These are phyloP conservation scores for Cytospora schulzeri DNA, from an alignment of 2,329 filamentous ascomycete species.

Conservation along the genomic window DNA sequence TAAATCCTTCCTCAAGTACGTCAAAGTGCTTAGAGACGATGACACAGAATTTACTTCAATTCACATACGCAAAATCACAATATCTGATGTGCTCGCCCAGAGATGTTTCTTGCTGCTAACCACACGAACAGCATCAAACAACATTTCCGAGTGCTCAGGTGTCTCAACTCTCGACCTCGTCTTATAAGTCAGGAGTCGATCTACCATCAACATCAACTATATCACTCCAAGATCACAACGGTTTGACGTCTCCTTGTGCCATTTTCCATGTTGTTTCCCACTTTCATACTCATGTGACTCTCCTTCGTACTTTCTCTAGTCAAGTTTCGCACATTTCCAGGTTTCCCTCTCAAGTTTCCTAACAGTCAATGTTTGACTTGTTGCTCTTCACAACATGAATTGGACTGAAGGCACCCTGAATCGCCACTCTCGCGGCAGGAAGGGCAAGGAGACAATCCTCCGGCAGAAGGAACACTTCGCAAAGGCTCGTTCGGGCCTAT, in stretches of 20 bases:
- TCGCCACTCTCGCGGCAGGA: slow-evolving; percentile 42
- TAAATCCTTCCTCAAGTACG: background rate
- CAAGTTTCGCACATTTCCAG: background rate
- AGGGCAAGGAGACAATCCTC: slow-evolving; percentile 39
- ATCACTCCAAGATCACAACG: background rate
- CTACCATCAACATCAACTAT: background rate
- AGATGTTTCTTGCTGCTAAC: too few relatives aligned
- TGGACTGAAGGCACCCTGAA: slow-evolving; percentile 52
- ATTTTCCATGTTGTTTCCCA: background rate
- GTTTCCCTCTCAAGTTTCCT: background rate
- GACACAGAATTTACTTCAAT: background rate
- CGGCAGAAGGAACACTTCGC: slow-evolving; percentile 53
- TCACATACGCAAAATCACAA: too few relatives aligned
- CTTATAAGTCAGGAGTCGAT: background rate
- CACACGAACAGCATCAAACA: background rate
- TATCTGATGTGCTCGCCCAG: too few relatives aligned
- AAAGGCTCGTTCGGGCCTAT: slow-evolving; percentile 41
- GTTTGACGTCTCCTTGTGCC: background rate
- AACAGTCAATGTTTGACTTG: background rate
- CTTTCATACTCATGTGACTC: background rate
- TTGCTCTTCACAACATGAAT: slow-evolving; percentile 43
- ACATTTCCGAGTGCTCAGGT: background rate
- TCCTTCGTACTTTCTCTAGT: background rate
- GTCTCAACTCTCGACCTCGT: background rate
- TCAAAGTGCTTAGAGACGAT: background rate